Base-by-base conservation (phyloP, 306 rosid genomes). In the Fragaria vesca region DNA sequence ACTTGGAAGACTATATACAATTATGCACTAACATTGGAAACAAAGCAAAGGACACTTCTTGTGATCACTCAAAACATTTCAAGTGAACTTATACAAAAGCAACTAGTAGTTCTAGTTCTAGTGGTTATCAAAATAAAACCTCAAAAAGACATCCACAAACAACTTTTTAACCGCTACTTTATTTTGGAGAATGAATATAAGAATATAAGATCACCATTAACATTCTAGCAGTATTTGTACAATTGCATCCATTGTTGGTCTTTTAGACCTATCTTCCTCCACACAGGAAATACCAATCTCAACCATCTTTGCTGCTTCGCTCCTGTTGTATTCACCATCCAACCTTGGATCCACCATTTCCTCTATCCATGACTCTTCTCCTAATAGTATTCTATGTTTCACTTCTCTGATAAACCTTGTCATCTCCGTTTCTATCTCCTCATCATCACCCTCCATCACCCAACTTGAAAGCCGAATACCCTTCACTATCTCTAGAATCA, bases 401-500 rank as follows among this genome's bases (percentile, higher is more conserved):
- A 43, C 75, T 71, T 30, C 61, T n/a, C 28, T 15, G 28, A 71
- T 3, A 30, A 71, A 71, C 45, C 46, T 47, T 8, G 36, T 71
- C 75, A 48, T 1, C 61, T 71, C 60, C 17, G 74, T 18, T 47
- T 70, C 75, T 28, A 28, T 12, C 26, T 71, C 75, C 26, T 71
- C 75, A 16, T 30, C 61, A 8, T 28, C 43, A 8, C 9, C 26
- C 17, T 50, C 75, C 43, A 48, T 34, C 26, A 71, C 17, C 43
- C 28, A 30, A 32, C 1, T 52, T 0, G 76, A 51, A 32, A 51
- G 76, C 7, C 63, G 18, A 51, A 72, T 51, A 30, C 65, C 76
- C 48, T 72, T 88, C 47, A 88, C 28, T 42, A 84, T 84, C 77
- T 90, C 94, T 78, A 88, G 61, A 20, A 86, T 67, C 48, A 90